A percentile compares a stretch with the other conserved stretches of the same genome.
Conservation (phyloP, 1,284 basidiomycete species). For the Heliocybe sulcata region DNA sequence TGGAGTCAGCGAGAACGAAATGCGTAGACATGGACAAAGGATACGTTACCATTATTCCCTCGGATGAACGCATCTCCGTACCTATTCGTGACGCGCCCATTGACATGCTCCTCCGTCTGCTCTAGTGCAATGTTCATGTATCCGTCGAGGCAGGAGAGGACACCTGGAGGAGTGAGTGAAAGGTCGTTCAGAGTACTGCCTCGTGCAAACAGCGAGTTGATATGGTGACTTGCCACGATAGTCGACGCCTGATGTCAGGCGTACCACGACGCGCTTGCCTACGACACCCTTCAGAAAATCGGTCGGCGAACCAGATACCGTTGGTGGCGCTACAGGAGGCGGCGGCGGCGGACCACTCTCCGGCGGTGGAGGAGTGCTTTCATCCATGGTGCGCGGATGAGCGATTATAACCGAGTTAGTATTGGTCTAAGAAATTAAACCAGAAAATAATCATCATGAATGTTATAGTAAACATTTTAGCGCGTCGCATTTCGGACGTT, state of each 20-base stretch:
- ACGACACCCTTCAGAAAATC: conserved; percentile 93
- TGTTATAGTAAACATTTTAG: too few species aligned
- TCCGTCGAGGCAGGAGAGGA: conserved; percentile 95
- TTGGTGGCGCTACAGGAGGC: neutral
- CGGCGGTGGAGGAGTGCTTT: neutral
- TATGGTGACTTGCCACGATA: conserved; percentile 71
- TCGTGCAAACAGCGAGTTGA: conserved; percentile 4
- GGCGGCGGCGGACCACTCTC: neutral
- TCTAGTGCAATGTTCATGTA: conserved; percentile 99
- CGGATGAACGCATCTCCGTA: conserved; percentile 96
- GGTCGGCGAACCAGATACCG: conserved; percentile 67
- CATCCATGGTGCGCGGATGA: neutral
- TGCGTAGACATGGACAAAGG: conserved; percentile 17
- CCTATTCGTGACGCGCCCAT: conserved; percentile 77
- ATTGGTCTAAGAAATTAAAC: neutral
- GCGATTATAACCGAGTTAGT: neutral
- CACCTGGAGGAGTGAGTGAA: conserved; percentile 42
- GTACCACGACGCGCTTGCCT: conserved; percentile 90
- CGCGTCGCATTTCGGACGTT: too few species aligned
- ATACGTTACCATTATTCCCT: conserved; percentile 83
- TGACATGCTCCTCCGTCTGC: conserved; percentile 93
- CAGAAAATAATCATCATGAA: too few species aligned
- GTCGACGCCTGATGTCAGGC: conserved; percentile 93
- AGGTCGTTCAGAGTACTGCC: neutral
- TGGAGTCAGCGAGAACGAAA: neutral